Evolutionary conservation across 1,284 basidiomycete genomes (phyloP).

Genomic region (Ganoderma lucidum): DNA sequence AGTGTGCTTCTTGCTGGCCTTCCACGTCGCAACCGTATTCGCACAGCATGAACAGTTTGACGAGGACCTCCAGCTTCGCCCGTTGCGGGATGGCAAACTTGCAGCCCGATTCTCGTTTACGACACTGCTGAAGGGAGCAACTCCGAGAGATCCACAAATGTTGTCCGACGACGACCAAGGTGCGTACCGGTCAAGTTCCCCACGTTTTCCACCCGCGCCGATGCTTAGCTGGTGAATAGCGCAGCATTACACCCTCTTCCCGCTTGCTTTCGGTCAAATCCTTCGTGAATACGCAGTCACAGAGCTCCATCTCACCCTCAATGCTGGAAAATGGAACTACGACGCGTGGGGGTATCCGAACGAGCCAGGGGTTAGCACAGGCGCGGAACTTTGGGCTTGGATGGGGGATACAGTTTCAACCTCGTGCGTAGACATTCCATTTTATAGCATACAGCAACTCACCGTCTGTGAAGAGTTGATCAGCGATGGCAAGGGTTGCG

Average conservation of each 20-base stretch:
- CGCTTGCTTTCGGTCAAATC: conserved; percentile 87
- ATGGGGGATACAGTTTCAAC: conserved; percentile 66
- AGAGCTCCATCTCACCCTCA: conserved; percentile 88
- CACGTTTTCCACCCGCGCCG: background rate
- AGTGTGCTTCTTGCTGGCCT: conserved; percentile 17
- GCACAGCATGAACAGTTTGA: conserved; percentile 56
- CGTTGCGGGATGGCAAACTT: conserved; percentile 87
- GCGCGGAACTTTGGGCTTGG: conserved; percentile 93
- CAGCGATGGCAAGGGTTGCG: conserved; percentile 86
- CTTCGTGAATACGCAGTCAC: conserved; percentile 85
- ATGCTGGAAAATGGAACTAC: conserved; percentile 93
- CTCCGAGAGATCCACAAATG: conserved; percentile 61
- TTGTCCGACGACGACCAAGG: conserved; percentile 60
- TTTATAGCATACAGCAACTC: background rate
- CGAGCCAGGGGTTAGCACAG: conserved; percentile 79
- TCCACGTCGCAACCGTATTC: conserved; percentile 20
- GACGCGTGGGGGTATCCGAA: conserved; percentile 85
- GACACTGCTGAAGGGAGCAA: conserved; percentile 62
- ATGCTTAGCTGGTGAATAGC: conserved; percentile 46
- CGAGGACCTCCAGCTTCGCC: conserved; percentile 78
- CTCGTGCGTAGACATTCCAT: conserved; percentile 52
- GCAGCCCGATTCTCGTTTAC: conserved; percentile 86
- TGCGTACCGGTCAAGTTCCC: conserved; percentile 40
- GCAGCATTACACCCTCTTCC: conserved; percentile 87
- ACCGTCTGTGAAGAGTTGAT: conserved; percentile 58